phyloP scores from a whole-genome alignment of 495 filamentous ascomycete genomes.

The Neurospora cerealis region DNA sequence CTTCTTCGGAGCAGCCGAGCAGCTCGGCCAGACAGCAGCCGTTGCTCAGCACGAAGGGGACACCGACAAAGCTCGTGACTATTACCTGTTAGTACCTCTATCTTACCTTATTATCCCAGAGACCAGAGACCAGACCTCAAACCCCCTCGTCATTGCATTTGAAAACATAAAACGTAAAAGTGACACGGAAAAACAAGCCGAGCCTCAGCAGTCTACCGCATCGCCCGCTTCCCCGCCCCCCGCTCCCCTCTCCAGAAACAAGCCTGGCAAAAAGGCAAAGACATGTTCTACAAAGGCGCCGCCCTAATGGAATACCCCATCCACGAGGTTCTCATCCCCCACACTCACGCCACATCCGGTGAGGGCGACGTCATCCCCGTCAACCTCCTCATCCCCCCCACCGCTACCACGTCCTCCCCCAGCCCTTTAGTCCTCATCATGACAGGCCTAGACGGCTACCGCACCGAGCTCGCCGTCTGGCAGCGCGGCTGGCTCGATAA shows the following conservation, averaged over 20 bases:
- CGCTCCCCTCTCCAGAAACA: conserved; percentile 36
- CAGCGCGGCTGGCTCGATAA: conserved; percentile 47
- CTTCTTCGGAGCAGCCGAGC: conserved; percentile 50
- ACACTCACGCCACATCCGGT: conserved; percentile 27
- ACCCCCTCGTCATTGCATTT: not conserved
- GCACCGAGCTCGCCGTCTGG: conserved; percentile 60
- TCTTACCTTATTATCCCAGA: not conserved
- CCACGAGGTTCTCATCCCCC: conserved; percentile 46
- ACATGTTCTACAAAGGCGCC: conserved; percentile 21
- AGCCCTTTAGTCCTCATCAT: conserved; percentile 56
- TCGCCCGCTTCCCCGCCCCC: conserved; percentile 49
- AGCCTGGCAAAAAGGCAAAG: conserved; percentile 53
- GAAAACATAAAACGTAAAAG: not conserved
- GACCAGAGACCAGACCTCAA: not conserved
- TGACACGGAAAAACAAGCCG: conserved; percentile 19
- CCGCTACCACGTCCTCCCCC: conserved; percentile 12
- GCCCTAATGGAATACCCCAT: conserved; percentile 41
- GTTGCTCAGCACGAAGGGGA: conserved; percentile 34
- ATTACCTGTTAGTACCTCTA: conserved; percentile 32
- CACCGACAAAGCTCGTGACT: conserved; percentile 41
- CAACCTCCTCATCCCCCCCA: conserved; percentile 47
- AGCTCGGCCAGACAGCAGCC: conserved; percentile 39
- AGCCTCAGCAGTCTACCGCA: conserved; percentile 58
- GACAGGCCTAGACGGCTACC: conserved; percentile 63
- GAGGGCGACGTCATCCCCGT: conserved; percentile 34